These are phyloP conservation scores for Globisporangium rhizosaccharum DNA, from an alignment of 352 stramenopile species.

Conservation along the genomic window DNA sequence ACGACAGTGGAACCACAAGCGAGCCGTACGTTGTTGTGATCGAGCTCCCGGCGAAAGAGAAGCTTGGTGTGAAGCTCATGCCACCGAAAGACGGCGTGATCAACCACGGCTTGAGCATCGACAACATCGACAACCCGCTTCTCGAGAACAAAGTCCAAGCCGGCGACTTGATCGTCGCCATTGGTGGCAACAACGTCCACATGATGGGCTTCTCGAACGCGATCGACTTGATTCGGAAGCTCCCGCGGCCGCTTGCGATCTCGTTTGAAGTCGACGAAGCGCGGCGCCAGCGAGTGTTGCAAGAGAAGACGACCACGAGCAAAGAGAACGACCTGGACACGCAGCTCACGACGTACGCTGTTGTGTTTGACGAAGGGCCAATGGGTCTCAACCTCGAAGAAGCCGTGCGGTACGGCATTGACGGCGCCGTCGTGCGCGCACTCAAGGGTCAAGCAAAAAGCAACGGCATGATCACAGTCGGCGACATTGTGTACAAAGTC, in stretches of 20 bases:
- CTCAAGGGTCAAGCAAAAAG: slow-evolving; percentile 81
- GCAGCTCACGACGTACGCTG: slow-evolving; percentile 75
- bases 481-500: slow-evolving; percentile 86
- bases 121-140: slow-evolving; percentile 85
- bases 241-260: slow-evolving; percentile 49
- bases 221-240: slow-evolving; percentile 81
- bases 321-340: slow-evolving; percentile 65
- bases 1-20: slow-evolving; percentile 12
- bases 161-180: slow-evolving; percentile 53
- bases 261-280: slow-evolving; percentile 39
- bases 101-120: slow-evolving; percentile 73
- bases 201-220: slow-evolving; percentile 78
- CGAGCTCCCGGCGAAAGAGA: too few relatives aligned
- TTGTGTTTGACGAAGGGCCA: slow-evolving; percentile 79
- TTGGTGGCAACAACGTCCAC: slow-evolving; percentile 38
- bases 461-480: slow-evolving; percentile 76
- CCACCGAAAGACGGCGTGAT: slow-evolving; percentile 80
- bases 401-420: slow-evolving; percentile 75
- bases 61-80: slow-evolving; percentile 20
- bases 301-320: slow-evolving; percentile 46
- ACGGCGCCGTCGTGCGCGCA: slow-evolving; percentile 73
- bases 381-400: slow-evolving; percentile 87
- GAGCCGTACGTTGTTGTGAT: too few relatives aligned
- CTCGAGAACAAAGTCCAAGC: slow-evolving; percentile 79
- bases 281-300: slow-evolving; percentile 48